These are phyloP conservation scores for Ceratocystis smalleyi DNA, from an alignment of 2,329 filamentous ascomycete genomes.

Conservation along the genomic window DNA sequence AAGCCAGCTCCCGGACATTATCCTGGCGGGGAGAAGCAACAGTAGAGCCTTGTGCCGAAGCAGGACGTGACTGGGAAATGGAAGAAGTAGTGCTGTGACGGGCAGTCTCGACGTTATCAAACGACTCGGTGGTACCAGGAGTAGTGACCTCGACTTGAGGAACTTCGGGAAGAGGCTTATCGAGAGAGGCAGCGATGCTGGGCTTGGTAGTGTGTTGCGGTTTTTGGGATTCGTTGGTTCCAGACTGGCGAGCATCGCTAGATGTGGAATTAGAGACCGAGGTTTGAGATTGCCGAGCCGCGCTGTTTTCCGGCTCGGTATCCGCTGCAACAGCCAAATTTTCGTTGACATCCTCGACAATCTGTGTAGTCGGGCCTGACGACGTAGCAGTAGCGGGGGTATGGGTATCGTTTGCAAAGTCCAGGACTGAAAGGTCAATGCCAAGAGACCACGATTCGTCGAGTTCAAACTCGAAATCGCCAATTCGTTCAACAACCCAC, in stretches of 20 bases:
- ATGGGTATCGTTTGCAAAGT: constrained; percentile 25
- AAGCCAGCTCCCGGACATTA: not conserved
- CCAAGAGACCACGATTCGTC: constrained; percentile 35
- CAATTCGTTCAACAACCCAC: constrained; percentile 69
- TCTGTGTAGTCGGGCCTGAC: not conserved
- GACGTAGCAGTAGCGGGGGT: constrained; percentile 18
- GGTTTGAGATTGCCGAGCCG: constrained; percentile 17
- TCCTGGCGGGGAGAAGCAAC: constrained; percentile 7
- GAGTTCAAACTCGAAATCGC: constrained; percentile 78
- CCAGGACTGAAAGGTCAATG: constrained; percentile 39
- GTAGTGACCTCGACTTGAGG: constrained; percentile 33
- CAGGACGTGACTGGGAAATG: constrained; percentile 23
- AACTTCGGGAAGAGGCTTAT: constrained; percentile 54
- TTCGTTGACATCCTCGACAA: constrained; percentile 20
- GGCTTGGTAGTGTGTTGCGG: constrained; percentile 25
- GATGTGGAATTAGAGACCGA: constrained; percentile 4
- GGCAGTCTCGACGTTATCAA: not conserved
- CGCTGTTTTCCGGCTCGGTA: not conserved
- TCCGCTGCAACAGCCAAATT: not conserved
- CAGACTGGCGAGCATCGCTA: constrained; percentile 12
- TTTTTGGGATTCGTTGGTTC: not conserved
- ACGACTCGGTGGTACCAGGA: constrained; percentile 24
- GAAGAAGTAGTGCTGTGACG: not conserved
- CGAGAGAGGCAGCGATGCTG: constrained; percentile 32
- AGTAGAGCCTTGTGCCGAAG: constrained; percentile 31